Base-by-base conservation (phyloP, 1,284 basidiomycete genomes). In the Ceratobasidium sp. region DNA sequence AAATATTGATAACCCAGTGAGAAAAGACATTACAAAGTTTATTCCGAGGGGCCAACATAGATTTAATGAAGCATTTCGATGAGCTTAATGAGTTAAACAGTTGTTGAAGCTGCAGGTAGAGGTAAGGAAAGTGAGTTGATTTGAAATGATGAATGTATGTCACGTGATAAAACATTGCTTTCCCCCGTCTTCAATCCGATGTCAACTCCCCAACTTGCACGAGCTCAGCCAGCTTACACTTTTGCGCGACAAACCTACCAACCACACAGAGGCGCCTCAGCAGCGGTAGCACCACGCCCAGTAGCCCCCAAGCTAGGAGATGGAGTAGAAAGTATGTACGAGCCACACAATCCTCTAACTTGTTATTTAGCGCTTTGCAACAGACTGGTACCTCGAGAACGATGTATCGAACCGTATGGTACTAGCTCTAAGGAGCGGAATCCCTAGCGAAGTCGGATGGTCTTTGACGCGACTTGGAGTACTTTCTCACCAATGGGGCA, bases 341-440 rank as follows among this genome's bases (percentile, higher is more conserved):
- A 26, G 32, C n/a, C n/a, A n/a, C 9, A 23, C 8, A 50, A 11
- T 44, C 43, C 9, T 9, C 43, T 11, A 44, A 44, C 35, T n/a
- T 6, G 6, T 41, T 16, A 16, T 21, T 41, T 38, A n/a, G 21
- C 23, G 41, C 16, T 41, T 41, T n/a, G 55, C 28, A 23, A 35
- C 77, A 94, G 93, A 90, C 78, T 93, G 91, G 90, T 94, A 93
- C 77, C 91, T 90, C 11, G 91, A 94, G 79, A 82, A 84, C 1
- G 84, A 86, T 2, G 84, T 89, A 0, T 89, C 83, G 78, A 95
- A 95, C 79, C 86, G 94, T 58, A 94, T 95, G 89, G 83, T 91
- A 4, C 86, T 96, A 13, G 88, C 93, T 1, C 82, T 96, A 55
- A 87, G 88, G 35, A 95, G 91, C 28, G 90, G 89, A 0, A 89